Evolutionary conservation across 371 early-diverging fungal genomes (phyloP).

Genomic region (Parasitella parasitica): DNA sequence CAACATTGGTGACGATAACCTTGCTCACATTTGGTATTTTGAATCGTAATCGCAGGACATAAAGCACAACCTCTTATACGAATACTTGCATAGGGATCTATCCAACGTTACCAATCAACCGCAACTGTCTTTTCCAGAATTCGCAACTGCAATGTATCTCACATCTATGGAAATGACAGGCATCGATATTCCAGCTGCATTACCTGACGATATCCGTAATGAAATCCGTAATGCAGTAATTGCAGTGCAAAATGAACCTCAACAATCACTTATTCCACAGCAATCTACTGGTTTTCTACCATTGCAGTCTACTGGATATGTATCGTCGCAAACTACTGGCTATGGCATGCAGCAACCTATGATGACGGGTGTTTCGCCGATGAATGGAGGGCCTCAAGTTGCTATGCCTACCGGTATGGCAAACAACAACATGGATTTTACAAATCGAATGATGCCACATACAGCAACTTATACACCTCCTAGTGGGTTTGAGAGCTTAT

Average conservation of each 20-base stretch:
- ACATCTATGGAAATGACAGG: conserved; percentile 55
- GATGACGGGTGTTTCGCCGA: conserved; percentile 33
- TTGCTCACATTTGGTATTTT: conserved; percentile 48
- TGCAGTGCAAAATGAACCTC: conserved; percentile 16
- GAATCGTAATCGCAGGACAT: too few relatives aligned
- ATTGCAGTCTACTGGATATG: neutral
- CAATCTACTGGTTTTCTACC: conserved; percentile 11
- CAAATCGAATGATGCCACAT: conserved; percentile 53
- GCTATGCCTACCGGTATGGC: conserved; percentile 48
- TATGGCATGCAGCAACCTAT: conserved; percentile 35
- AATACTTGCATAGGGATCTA: conserved; percentile 34
- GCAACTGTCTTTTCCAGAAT: conserved; percentile 57
- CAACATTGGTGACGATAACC: conserved; percentile 42
- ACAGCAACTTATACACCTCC: conserved; percentile 14
- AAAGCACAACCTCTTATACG: neutral
- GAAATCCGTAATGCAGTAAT: conserved; percentile 18
- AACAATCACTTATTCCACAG: neutral
- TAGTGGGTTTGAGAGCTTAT: conserved; percentile 29
- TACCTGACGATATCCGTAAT: conserved; percentile 36
- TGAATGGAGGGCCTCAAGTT: conserved; percentile 12
- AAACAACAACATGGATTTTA: conserved; percentile 39
- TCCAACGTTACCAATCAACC: conserved; percentile 49
- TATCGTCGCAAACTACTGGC: conserved; percentile 20
- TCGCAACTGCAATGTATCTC: conserved; percentile 61
- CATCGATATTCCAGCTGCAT: conserved; percentile 35